These are phyloP conservation scores for Suillus occidentalis DNA, from an alignment of 768 basidiomycete species.

Conservation along the genomic window DNA sequence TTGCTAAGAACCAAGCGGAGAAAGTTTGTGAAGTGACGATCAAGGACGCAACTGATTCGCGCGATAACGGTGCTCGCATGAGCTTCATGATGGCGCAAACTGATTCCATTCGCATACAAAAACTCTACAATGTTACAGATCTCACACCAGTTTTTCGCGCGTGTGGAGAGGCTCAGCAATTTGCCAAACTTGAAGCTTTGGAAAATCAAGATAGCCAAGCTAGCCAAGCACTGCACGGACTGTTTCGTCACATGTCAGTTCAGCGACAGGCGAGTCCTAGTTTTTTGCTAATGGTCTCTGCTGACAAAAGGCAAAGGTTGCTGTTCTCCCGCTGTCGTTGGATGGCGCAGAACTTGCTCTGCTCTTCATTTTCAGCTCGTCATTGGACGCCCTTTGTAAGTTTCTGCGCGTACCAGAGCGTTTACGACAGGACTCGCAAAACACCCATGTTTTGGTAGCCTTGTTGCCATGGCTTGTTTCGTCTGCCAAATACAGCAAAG, in stretches of 20 bases:
- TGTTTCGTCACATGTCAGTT: constrained; percentile 48
- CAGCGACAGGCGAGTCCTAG: constrained; percentile 43
- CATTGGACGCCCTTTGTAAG: constrained; percentile 33
- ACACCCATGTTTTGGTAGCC: constrained; percentile 22
- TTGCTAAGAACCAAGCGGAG: constrained; percentile 37
- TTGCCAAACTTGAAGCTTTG: constrained; percentile 47
- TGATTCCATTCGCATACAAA: constrained; percentile 44
- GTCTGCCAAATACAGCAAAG: constrained; percentile 7
- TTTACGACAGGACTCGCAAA: constrained; percentile 14
- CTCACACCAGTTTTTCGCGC: constrained; percentile 47
- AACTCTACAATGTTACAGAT: constrained; percentile 50
- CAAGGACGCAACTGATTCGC: constrained; percentile 42
- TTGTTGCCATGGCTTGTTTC: constrained; percentile 28
- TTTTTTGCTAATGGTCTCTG: constrained; percentile 8
- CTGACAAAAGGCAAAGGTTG: constrained; percentile 39
- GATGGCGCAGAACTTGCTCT: constrained; percentile 50
- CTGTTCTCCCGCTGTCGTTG: constrained; percentile 46
- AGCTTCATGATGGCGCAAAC: constrained; percentile 43
- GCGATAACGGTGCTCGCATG: constrained; percentile 45
- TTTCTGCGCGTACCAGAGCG: constrained; percentile 43
- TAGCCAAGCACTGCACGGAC: constrained; percentile 35
- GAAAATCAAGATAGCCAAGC: constrained; percentile 39
- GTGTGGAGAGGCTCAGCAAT: constrained; percentile 51
- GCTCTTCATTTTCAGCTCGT: constrained; percentile 54
- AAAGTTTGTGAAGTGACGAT: constrained; percentile 51